phyloP scores from a whole-genome alignment of 2,329 filamentous ascomycete species.

The Penicillium sp. region DNA sequence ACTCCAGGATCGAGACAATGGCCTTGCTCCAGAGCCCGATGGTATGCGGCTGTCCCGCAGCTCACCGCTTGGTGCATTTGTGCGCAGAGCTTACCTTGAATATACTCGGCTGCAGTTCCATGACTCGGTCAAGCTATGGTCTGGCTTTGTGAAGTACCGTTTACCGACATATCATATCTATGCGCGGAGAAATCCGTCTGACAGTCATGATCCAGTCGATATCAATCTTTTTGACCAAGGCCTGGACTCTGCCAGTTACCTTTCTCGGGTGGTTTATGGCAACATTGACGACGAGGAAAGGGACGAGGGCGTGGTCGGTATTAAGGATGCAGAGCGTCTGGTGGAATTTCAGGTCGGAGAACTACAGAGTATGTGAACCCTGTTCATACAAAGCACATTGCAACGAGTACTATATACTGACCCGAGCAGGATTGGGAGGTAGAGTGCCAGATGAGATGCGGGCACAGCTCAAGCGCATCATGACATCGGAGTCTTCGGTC shows the following conservation, averaged over 20 bases:
- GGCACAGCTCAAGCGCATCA: slow-evolving; percentile 66
- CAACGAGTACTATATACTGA: slow-evolving; percentile 19
- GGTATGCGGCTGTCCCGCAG: slow-evolving; percentile 66
- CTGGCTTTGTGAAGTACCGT: slow-evolving; percentile 76
- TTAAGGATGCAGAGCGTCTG: slow-evolving; percentile 75
- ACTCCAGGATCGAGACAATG: slow-evolving; percentile 56
- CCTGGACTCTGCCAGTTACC: slow-evolving; percentile 51
- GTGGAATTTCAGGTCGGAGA: slow-evolving; percentile 86
- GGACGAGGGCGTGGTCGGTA: slow-evolving; percentile 58
- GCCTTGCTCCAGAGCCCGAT: slow-evolving; percentile 49
- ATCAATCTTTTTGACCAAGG: slow-evolving; percentile 62
- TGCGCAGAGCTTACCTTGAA: slow-evolving; percentile 75
- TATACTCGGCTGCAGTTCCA: slow-evolving; percentile 78
- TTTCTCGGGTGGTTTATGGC: slow-evolving; percentile 55
- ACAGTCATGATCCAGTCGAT: slow-evolving; percentile 56
- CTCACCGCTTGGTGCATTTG: slow-evolving; percentile 78
- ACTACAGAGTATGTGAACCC: slow-evolving; percentile 67
- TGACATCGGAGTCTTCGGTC: slow-evolving; percentile 65
- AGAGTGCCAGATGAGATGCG: slow-evolving; percentile 75
- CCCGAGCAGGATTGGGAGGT: slow-evolving; percentile 66
- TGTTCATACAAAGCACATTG: background rate
- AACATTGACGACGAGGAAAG: slow-evolving; percentile 44
- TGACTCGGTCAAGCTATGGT: slow-evolving; percentile 77
- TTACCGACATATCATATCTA: slow-evolving; percentile 68
- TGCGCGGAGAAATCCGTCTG: slow-evolving; percentile 53